Evolutionary conservation across 2,329 filamentous ascomycete genomes (phyloP).

Genomic region (Penicillium sp.): DNA sequence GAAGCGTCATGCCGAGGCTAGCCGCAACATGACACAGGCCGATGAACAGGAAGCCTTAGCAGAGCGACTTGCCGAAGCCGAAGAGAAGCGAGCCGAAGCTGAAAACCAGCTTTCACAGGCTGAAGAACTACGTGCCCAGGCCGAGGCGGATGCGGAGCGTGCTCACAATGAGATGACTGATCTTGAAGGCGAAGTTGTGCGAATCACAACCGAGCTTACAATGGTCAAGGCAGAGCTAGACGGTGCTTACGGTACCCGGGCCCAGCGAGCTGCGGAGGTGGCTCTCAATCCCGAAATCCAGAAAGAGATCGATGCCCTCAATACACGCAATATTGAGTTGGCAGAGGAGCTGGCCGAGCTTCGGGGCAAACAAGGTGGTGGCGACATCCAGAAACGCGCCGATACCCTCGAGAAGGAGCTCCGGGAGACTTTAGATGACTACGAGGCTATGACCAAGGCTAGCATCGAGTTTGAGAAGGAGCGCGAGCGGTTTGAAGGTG

Average conservation of each 20-base stretch:
- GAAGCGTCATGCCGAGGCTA: neutral
- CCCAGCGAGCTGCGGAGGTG: constrained; percentile 67
- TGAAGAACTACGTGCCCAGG: constrained; percentile 26
- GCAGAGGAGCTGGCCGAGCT: constrained; percentile 49
- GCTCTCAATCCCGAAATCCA: constrained; percentile 59
- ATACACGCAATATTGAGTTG: constrained; percentile 48
- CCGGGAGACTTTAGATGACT: constrained; percentile 66
- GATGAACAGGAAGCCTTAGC: constrained; percentile 21
- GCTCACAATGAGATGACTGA: constrained; percentile 52
- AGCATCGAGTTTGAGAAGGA: constrained; percentile 72
- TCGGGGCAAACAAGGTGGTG: constrained; percentile 35
- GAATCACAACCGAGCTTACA: constrained; percentile 76
- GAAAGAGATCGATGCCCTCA: constrained; percentile 60
- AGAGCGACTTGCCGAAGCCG: constrained; percentile 31
- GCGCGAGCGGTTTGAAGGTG: constrained; percentile 62
- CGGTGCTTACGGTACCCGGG: constrained; percentile 82
- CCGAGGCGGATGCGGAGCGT: constrained; percentile 40
- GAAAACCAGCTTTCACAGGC: neutral
- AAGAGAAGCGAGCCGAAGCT: constrained; percentile 27
- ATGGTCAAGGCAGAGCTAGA: constrained; percentile 89
- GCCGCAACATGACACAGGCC: constrained; percentile 28
- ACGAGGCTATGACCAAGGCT: constrained; percentile 68
- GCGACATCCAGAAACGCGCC: constrained; percentile 49
- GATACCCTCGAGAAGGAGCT: constrained; percentile 64
- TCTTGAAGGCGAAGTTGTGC: constrained; percentile 64